A percentile compares a stretch with the other conserved stretches of the same genome.
Conservation (phyloP, 2,329 filamentous ascomycete genomes). For the Sporothrix mexicana region DNA sequence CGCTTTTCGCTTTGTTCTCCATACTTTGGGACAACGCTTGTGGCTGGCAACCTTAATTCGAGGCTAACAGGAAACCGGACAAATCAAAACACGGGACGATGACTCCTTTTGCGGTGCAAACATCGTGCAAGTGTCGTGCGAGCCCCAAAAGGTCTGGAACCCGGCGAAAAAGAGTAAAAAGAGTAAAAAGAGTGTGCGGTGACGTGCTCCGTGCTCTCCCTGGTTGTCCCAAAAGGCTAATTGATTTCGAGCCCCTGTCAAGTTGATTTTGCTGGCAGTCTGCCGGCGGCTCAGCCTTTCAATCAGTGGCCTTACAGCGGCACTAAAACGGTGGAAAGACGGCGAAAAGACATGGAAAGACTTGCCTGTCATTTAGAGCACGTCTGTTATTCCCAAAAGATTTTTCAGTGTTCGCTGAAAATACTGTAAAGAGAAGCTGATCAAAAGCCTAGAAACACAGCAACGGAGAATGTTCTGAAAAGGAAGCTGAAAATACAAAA, state of each 20-base stretch:
- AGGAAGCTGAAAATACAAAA: background rate
- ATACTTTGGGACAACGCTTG: background rate
- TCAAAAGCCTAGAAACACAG: background rate
- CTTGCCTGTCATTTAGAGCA: too few species aligned
- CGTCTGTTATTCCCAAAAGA: too few species aligned
- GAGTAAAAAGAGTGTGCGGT: too few species aligned
- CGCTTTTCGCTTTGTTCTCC: background rate
- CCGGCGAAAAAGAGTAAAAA: too few species aligned
- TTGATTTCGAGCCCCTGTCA: background rate
- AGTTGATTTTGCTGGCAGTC: background rate
- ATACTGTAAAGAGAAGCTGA: background rate
- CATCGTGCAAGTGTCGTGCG: background rate
- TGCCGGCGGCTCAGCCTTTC: background rate
- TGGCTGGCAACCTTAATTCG: constrained; percentile 15
- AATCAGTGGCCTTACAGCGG: background rate
- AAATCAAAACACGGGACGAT: background rate
- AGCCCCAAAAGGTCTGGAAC: constrained; percentile 13
- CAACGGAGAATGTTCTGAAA: background rate
- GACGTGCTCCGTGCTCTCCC: background rate
- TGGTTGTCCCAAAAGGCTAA: background rate
- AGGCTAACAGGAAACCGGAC: background rate
- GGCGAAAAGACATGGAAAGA: background rate
- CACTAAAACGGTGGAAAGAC: background rate
- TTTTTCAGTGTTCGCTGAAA: too few species aligned
- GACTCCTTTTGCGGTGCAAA: constrained; percentile 1